Percentiles rank a stretch among this genome's conserved stretches.
These are phyloP conservation scores for Phaeosphaeria sp. DNA, from an alignment of 2,329 filamentous ascomycete genomes.

Conservation along the genomic window DNA sequence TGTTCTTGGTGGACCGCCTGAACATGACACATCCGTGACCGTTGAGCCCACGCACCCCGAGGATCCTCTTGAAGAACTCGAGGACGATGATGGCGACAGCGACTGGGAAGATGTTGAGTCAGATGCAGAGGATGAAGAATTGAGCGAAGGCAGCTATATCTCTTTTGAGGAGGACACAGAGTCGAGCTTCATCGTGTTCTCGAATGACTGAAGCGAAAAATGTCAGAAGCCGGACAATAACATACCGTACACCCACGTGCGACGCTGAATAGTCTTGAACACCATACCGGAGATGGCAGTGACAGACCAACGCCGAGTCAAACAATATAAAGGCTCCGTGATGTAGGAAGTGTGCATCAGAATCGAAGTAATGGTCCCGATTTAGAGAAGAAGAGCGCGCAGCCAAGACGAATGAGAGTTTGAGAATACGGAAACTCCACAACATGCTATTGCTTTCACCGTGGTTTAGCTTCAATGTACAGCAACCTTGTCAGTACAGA, in stretches of 20 bases:
- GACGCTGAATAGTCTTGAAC: background rate
- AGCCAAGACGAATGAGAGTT: no score
- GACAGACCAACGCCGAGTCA: background rate
- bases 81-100: constrained; percentile 24
- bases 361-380: no score
- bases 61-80: constrained; percentile 8
- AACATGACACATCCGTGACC: background rate
- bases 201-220: constrained; percentile 21
- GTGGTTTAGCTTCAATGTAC: no score
- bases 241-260: background rate
- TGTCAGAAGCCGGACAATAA: background rate
- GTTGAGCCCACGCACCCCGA: constrained; percentile 3
- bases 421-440: no score
- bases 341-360: no score
- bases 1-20: constrained; percentile 3
- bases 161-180: constrained; percentile 26
- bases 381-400: no score
- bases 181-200: constrained; percentile 30
- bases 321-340: no score
- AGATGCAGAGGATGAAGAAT: constrained; percentile 19
- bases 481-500: no score
- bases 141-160: constrained; percentile 14
- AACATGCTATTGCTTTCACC: no score
- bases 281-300: background rate
- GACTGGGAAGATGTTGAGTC: constrained; percentile 32